Evolutionary conservation across 805 yeast genomes (phyloP).

Genomic region (Phaffomyces thermotolerans): DNA sequence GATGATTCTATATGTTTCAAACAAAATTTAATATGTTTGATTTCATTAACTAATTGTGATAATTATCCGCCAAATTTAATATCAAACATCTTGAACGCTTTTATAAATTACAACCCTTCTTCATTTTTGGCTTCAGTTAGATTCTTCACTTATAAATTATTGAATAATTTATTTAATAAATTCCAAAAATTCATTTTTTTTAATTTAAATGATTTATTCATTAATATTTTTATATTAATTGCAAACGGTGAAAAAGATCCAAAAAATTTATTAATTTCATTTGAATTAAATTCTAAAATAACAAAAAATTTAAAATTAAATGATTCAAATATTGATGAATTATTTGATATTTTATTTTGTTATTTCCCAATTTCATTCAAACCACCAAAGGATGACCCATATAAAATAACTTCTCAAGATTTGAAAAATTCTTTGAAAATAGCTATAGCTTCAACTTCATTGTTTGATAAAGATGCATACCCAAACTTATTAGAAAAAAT

Average conservation of each 20-base stretch:
- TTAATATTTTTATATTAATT: constrained; percentile 54
- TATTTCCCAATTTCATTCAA: constrained; percentile 94
- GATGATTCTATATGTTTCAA: constrained; percentile 53
- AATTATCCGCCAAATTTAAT: constrained; percentile 34
- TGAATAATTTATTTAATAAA: constrained; percentile 30
- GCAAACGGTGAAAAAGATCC: constrained; percentile 95
- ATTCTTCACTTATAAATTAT: constrained; percentile 46
- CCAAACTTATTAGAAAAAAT: constrained; percentile 75
- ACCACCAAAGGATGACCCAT: constrained; percentile 87
- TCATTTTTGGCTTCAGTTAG: constrained; percentile 57
- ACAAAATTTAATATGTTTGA: constrained; percentile 48
- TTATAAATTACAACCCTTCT: constrained; percentile 45
- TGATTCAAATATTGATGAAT: constrained; percentile 42
- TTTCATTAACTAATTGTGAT: constrained; percentile 44
- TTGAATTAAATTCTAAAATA: constrained; percentile 45
- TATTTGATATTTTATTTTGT: constrained; percentile 87
- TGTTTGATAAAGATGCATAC: constrained; percentile 65
- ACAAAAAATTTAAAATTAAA: constrained; percentile 33
- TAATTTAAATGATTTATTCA: constrained; percentile 32
- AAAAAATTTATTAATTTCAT: constrained; percentile 67
- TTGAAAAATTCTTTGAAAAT: constrained; percentile 54
- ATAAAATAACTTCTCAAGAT: constrained; percentile 68
- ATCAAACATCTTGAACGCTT: constrained; percentile 29
- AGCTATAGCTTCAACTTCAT: constrained; percentile 54
- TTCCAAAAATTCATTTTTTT: constrained; percentile 20